Evolutionary conservation across 352 stramenopile species (phyloP).

Genomic region (Phytopythium aichiense): DNA sequence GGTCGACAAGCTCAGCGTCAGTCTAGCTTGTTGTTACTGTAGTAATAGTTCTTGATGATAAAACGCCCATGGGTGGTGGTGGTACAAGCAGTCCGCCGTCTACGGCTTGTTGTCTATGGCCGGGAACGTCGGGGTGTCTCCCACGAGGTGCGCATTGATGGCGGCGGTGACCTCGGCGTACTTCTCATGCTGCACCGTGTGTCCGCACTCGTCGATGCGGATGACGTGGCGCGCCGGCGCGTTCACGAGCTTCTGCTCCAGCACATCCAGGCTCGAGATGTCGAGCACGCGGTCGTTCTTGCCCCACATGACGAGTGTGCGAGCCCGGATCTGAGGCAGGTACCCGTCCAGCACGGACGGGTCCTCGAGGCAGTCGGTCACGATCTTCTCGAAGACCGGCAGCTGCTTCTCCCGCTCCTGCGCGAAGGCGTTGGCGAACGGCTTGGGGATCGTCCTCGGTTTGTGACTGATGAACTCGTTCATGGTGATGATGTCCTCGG

Average conservation of each 20-base stretch:
- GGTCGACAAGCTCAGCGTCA: too few relatives aligned
- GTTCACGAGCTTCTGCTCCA: constrained; percentile 42
- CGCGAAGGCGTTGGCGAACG: constrained; percentile 29
- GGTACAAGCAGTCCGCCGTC: not conserved
- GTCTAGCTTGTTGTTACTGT: not conserved
- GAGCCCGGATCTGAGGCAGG: constrained; percentile 46
- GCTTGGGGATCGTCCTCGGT: constrained; percentile 24
- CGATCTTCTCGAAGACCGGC: constrained; percentile 57
- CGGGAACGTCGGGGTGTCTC: not conserved
- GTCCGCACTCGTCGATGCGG: constrained; percentile 59
- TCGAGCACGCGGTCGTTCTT: constrained; percentile 67
- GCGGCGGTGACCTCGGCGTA: constrained; percentile 43
- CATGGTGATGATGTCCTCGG: constrained; percentile 60
- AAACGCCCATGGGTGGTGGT: not conserved
- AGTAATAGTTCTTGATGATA: not conserved
- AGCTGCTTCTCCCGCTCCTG: constrained; percentile 42
- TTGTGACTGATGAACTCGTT: constrained; percentile 35
- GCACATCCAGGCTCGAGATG: constrained; percentile 57
- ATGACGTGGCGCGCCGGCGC: constrained; percentile 32
- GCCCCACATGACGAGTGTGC: constrained; percentile 68
- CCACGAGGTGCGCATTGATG: constrained; percentile 34
- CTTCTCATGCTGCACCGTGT: constrained; percentile 70
- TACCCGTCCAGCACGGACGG: constrained; percentile 59
- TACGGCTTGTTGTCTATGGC: not conserved
- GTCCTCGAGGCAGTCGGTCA: constrained; percentile 44